Evolutionary conservation across 2,329 filamentous ascomycete genomes (phyloP).

Genomic region (Coleophoma cylindrospora): DNA sequence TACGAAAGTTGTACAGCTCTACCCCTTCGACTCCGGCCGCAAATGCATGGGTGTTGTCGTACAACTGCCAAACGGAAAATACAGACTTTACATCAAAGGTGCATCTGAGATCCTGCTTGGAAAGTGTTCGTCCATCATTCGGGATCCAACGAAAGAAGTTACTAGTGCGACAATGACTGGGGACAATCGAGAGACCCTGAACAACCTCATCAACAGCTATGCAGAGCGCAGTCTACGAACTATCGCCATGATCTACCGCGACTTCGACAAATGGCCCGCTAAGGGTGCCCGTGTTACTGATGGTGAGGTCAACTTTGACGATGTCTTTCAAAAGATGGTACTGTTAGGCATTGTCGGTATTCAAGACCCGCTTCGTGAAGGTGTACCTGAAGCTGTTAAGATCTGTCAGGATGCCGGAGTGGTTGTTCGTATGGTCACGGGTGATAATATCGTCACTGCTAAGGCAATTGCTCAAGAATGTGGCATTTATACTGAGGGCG

Average conservation of each 20-base stretch:
- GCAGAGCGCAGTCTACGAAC: conserved; percentile 66
- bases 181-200: conserved; percentile 49
- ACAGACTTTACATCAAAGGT: conserved; percentile 45
- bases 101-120: conserved; percentile 45
- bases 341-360: conserved; percentile 71
- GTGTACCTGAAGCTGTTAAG: conserved; percentile 62
- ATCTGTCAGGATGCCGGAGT: conserved; percentile 66
- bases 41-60: conserved; percentile 68
- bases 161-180: conserved; percentile 45
- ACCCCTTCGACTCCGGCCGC: conserved; percentile 34
- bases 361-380: conserved; percentile 66
- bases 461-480: conserved; percentile 70
- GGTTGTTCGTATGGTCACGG: conserved; percentile 69
- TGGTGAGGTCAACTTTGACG: conserved; percentile 63
- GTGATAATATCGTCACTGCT: conserved; percentile 68
- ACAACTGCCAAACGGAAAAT: conserved; percentile 38
- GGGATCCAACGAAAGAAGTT: conserved; percentile 52
- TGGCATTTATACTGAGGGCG: conserved; percentile 50
- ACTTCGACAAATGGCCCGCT: conserved; percentile 67
- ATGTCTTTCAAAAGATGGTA: conserved; percentile 66
- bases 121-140: conserved; percentile 44
- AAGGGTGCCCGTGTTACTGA: conserved; percentile 46
- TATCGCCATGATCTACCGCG: conserved; percentile 68
- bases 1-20: conserved; percentile 49
- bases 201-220: conserved; percentile 53